Conservation (phyloP, 1,139 yeast species). For the Suhomyces bokatorum region DNA sequence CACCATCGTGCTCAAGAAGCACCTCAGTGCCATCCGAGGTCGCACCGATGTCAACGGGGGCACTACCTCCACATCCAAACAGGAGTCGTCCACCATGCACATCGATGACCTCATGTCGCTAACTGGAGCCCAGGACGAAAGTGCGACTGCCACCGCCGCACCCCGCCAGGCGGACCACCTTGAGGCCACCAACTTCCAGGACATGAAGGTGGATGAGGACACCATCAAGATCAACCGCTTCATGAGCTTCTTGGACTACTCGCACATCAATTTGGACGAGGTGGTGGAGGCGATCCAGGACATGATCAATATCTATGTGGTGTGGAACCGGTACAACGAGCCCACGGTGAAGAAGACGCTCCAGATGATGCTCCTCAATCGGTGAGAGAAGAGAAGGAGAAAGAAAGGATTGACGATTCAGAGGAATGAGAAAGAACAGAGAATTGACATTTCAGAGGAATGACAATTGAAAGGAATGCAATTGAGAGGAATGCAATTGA, state of each 20-base stretch:
- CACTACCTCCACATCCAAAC: conserved; percentile 1
- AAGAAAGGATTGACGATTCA: too few species aligned
- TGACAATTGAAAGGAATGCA: too few species aligned
- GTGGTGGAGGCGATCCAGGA: conserved; percentile 83
- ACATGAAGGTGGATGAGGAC: conserved; percentile 38
- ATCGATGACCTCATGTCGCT: conserved; percentile 43
- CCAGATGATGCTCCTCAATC: conserved; percentile 41
- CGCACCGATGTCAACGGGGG: conserved; percentile 9
- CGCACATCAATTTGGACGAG: conserved; percentile 75
- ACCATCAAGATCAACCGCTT: conserved; percentile 51
- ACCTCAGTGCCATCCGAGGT: conserved; percentile 25
- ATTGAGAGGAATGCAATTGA: too few species aligned
- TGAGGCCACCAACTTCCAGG: conserved; percentile 26
- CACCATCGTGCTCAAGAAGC: conserved; percentile 59
- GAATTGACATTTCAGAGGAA: too few species aligned
- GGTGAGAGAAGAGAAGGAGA: conserved; percentile 16
- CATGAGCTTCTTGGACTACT: conserved; percentile 66
- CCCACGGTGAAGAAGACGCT: conserved; percentile 40
- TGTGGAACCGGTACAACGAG: conserved; percentile 86
- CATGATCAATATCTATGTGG: conserved; percentile 70
- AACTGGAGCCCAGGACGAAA: conserved; percentile 4
- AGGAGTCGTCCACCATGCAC: conserved; percentile 25
- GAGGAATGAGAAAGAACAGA: too few species aligned
- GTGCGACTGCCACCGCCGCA: neutral
- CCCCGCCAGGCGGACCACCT: conserved; percentile 6